Evolutionary conservation across 495 filamentous ascomycete species (phyloP).

Genomic region (Xylaria acuta): DNA sequence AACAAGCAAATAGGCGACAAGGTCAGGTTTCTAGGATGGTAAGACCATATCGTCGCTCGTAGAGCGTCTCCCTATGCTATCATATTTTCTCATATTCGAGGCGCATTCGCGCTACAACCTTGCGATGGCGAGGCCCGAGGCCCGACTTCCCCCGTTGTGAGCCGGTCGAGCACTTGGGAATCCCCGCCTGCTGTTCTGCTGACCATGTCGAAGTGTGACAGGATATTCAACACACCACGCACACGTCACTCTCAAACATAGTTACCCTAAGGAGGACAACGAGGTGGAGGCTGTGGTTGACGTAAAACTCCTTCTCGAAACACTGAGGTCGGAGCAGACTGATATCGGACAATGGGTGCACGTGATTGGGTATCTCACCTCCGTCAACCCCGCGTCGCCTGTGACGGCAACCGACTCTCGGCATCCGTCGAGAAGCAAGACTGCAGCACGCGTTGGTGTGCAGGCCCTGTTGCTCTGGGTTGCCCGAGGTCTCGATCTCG

Average conservation of each 20-base stretch:
- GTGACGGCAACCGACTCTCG: slow-evolving; percentile 19
- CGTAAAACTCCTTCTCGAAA: slow-evolving; percentile 71
- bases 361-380: slow-evolving; percentile 79
- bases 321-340: slow-evolving; percentile 66
- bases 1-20: slow-evolving; percentile 67
- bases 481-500: slow-evolving; percentile 67
- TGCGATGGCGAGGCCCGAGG: neutral
- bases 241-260: slow-evolving; percentile 69
- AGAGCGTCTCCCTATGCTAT: neutral
- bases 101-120: neutral
- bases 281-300: slow-evolving; percentile 64
- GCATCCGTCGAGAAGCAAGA: slow-evolving; percentile 22
- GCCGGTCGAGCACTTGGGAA: slow-evolving; percentile 1
- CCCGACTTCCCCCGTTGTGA: slow-evolving; percentile 8
- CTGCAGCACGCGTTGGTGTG: slow-evolving; percentile 44
- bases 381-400: slow-evolving; percentile 24
- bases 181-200: slow-evolving; percentile 28
- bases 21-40: slow-evolving; percentile 93
- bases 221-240: slow-evolving; percentile 68
- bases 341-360: slow-evolving; percentile 89
- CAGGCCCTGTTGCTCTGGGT: slow-evolving; percentile 74
- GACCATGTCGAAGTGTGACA: slow-evolving; percentile 62
- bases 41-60: slow-evolving; percentile 42
- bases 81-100: neutral
- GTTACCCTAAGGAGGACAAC: slow-evolving; percentile 55